Base-by-base conservation (phyloP, 2,329 filamentous ascomycete genomes). In the Cytospora schulzeri region DNA sequence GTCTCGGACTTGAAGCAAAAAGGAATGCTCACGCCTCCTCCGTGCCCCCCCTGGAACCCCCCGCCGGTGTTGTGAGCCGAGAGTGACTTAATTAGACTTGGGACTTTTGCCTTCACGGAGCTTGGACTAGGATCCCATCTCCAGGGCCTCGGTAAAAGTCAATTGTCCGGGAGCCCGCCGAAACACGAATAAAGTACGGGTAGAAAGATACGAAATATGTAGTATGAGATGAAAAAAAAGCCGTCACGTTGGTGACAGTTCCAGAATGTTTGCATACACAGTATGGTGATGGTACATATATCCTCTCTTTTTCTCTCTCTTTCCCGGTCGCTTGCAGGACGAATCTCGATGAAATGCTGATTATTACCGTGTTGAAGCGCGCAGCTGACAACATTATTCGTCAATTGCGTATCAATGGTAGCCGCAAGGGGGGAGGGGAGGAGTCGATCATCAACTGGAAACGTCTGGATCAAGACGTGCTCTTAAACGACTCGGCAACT, bases 321-420 rank as follows among this genome's bases (percentile, higher is more conserved):
- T 2, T 35, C 31, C 11, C 50, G 28, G 15, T 29, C 24, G 41
- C 48, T 45, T 31, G 41, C 28, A 15, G 29, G 29, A 51, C n/a
- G 59, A 57, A 65, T 65, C 63, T 65, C 58, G 63, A 65, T 65
- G 31, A 26, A 7, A 28, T 62, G 63, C 48, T 62, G 58, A 62
- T 53, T 62, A 38, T 48, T 65, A 33, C 63, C 58, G 26, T 26
- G 56, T 45, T 41, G 26, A 56, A 57, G 45, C 57, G 57, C 45
- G 28, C 28, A 24, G 45, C n/a, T 35, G 28, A 31, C n/a, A 48
- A 38, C 45, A 51, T 29, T 24, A 26, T 41, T 22, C 58, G 54
- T 41, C 59, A 15, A 62, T 38, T 62, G 59, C 54, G 54, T 57
- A 56, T 35, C 55, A 55, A 62, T 29, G 38, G 11, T 31, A 51